These are phyloP conservation scores for Metschnikowia reukaufii DNA, from an alignment of 805 yeast genomes.

Conservation along the genomic window DNA sequence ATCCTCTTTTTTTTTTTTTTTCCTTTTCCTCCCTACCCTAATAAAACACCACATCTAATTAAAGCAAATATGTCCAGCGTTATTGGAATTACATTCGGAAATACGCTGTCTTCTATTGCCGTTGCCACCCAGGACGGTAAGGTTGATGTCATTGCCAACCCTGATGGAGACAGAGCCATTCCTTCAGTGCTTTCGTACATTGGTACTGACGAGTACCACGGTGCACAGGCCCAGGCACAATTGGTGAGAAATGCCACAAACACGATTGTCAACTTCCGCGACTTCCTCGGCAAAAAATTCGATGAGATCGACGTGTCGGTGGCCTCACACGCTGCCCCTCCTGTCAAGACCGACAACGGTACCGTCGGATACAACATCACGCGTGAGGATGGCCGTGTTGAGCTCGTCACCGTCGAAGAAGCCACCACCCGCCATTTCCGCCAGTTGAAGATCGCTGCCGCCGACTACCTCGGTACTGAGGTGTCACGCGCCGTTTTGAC, in stretches of 20 bases:
- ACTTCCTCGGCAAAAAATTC: slow-evolving; percentile 77
- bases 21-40: background rate
- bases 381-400: slow-evolving; percentile 49
- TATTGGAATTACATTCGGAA: slow-evolving; percentile 95
- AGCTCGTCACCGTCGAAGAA: slow-evolving; percentile 69
- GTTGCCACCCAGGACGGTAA: slow-evolving; percentile 81
- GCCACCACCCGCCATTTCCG: slow-evolving; percentile 79
- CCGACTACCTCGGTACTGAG: slow-evolving; percentile 80
- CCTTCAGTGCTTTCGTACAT: slow-evolving; percentile 91
- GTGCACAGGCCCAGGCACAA: slow-evolving; percentile 93
- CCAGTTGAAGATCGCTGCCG: slow-evolving; percentile 84
- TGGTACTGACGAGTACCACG: slow-evolving; percentile 95
- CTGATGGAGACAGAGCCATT: slow-evolving; percentile 97
- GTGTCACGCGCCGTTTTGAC: slow-evolving; percentile 85
- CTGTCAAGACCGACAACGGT: slow-evolving; percentile 58
- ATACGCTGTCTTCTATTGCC: slow-evolving; percentile 93
- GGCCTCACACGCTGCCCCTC: slow-evolving; percentile 59
- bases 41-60: background rate
- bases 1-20: background rate
- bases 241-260: slow-evolving; percentile 83
- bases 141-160: slow-evolving; percentile 97
- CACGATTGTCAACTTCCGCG: slow-evolving; percentile 91
- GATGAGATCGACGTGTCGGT: slow-evolving; percentile 66
- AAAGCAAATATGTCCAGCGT: slow-evolving; percentile 44
- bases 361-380: slow-evolving; percentile 63